These are phyloP conservation scores for Fusarium sp. DNA, from an alignment of 2,329 filamentous ascomycete genomes.

Conservation along the genomic window DNA sequence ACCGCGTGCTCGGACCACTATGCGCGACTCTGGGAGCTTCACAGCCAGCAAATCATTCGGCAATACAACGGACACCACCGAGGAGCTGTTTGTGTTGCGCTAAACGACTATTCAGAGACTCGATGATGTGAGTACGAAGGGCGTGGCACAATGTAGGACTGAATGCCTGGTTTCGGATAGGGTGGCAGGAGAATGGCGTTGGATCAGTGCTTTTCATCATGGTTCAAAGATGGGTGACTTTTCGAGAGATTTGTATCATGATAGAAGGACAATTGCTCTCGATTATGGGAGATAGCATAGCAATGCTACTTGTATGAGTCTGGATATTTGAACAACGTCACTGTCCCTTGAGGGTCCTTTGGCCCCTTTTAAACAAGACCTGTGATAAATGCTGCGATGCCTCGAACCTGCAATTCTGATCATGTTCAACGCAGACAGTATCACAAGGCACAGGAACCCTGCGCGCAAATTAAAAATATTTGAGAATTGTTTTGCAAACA, in stretches of 20 bases:
- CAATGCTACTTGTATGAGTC: neutral
- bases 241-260: slow-evolving; percentile 13
- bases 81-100: slow-evolving; percentile 90
- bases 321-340: no score
- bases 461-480: no score
- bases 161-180: slow-evolving; percentile 18
- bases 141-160: slow-evolving; percentile 22
- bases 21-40: slow-evolving; percentile 90
- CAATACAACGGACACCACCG: slow-evolving; percentile 97
- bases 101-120: slow-evolving; percentile 86
- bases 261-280: slow-evolving; percentile 10
- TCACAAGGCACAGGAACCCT: no score
- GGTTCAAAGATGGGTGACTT: slow-evolving; percentile 22
- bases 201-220: slow-evolving; percentile 37
- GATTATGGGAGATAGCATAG: neutral
- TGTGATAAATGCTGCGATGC: no score
- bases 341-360: no score
- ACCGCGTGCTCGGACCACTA: slow-evolving; percentile 96
- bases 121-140: slow-evolving; percentile 51
- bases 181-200: slow-evolving; percentile 43
- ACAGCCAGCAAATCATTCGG: slow-evolving; percentile 88
- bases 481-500: no score
- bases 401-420: no score
- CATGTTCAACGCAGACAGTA: no score
- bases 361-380: no score